A percentile compares a stretch with the other conserved stretches of the same genome.
These are phyloP conservation scores for Triticum urartu DNA, from an alignment of 176 grass and related monocot genomes.

Conservation along the genomic window DNA sequence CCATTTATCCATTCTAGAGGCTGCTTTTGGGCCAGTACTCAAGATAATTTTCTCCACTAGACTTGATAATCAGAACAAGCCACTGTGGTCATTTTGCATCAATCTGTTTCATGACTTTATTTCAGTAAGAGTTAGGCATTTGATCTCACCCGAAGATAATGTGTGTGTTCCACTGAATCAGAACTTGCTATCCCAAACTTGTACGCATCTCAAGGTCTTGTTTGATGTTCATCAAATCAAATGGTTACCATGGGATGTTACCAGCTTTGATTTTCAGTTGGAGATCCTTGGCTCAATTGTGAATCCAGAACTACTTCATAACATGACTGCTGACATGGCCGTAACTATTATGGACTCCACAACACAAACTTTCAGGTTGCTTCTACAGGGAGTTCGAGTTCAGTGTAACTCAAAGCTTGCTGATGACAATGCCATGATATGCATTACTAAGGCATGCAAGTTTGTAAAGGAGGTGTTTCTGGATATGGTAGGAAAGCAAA, in stretches of 20 bases:
- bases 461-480: conserved; percentile 56
- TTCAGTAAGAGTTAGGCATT: conserved; percentile 43
- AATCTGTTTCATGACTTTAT: conserved; percentile 64
- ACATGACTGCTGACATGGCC: conserved; percentile 38
- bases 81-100: conserved; percentile 68
- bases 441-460: conserved; percentile 46
- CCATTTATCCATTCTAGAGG: conserved; percentile 48
- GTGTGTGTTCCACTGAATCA: background rate
- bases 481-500: conserved; percentile 35
- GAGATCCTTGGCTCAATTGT: conserved; percentile 57
- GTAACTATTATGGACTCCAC: conserved; percentile 40
- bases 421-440: conserved; percentile 28
- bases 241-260: conserved; percentile 78
- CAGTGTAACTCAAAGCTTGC: conserved; percentile 35
- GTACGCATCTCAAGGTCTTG: conserved; percentile 27
- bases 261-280: conserved; percentile 52
- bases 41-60: conserved; percentile 63
- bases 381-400: conserved; percentile 56
- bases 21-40: conserved; percentile 62
- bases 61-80: conserved; percentile 46
- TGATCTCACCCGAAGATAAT: conserved; percentile 1
- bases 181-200: conserved; percentile 27
- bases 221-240: conserved; percentile 44
- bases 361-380: conserved; percentile 55
- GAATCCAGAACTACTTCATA: conserved; percentile 46